These are phyloP conservation scores for Jamesozyma hellenica DNA, from an alignment of 805 yeast species.

Conservation along the genomic window DNA sequence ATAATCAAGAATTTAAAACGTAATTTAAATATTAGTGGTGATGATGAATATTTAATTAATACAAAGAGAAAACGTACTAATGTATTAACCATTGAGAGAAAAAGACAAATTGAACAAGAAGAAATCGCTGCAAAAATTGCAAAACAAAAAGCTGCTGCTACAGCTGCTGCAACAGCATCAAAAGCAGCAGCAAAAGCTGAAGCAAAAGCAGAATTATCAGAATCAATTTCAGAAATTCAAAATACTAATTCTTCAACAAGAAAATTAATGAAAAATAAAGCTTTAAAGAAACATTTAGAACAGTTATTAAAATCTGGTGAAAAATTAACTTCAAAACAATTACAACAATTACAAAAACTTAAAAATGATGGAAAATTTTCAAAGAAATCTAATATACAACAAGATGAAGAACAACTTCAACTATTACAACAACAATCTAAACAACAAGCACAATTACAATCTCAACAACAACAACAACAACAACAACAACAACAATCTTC, in stretches of 20 bases:
- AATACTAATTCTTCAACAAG: background rate
- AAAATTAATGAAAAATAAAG: conserved; percentile 11
- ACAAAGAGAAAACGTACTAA: conserved; percentile 49
- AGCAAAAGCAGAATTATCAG: too few species aligned
- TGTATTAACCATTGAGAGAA: conserved; percentile 16
- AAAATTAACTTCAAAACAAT: conserved; percentile 18
- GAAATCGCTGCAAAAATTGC: conserved; percentile 11
- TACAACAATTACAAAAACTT: conserved; percentile 14
- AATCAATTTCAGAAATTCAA: too few species aligned
- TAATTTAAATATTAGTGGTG: conserved; percentile 64
- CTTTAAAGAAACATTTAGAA: conserved; percentile 16
- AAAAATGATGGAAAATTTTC: conserved; percentile 4
- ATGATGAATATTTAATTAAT: conserved; percentile 71
- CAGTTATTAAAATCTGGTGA: conserved; percentile 14
- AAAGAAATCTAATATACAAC: background rate
- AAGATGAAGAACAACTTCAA: conserved; percentile 2
- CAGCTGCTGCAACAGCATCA: conserved; percentile 15
- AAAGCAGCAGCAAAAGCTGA: too few species aligned
- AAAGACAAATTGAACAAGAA: conserved; percentile 10
- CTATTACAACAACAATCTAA: conserved; percentile 12
- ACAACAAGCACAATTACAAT: conserved; percentile 2
- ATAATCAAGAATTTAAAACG: conserved; percentile 68
- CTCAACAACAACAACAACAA: conserved; percentile 3
- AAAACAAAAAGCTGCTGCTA: conserved; percentile 12
- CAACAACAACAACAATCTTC: conserved; percentile 16